Percentiles rank a stretch among this genome's conserved stretches.
Evolutionary conservation across 139 green algal genomes (phyloP).

Genomic region (Mychonastes homosphaera): DNA sequence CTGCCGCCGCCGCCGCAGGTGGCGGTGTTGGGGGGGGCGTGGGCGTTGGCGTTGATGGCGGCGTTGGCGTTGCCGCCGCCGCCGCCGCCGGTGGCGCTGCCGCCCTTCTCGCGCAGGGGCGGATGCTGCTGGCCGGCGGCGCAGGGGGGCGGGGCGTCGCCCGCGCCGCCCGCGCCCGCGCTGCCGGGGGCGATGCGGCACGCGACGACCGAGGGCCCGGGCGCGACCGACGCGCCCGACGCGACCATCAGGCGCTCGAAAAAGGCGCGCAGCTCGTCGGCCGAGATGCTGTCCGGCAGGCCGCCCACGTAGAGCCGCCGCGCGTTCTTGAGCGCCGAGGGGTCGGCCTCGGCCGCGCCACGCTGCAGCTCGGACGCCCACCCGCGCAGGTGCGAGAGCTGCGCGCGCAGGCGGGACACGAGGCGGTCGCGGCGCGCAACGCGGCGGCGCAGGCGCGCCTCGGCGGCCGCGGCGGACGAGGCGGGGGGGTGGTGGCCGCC

Average conservation of each 20-base stretch:
- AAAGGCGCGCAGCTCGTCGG: conserved; percentile 14
- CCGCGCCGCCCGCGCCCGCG: neutral
- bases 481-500: no score
- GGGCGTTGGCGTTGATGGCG: conserved; percentile 9
- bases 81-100: no score
- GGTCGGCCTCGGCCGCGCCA: conserved; percentile 39
- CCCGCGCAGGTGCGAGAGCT: conserved; percentile 29
- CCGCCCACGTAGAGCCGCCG: conserved; percentile 63
- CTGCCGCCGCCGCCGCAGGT: conserved; percentile 41
- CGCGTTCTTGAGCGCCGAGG: conserved; percentile 52
- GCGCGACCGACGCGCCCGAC: conserved; percentile 12
- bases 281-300: conserved; percentile 31
- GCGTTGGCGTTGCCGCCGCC: neutral
- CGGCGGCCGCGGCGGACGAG: no score
- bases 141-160: neutral
- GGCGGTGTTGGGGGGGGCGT: neutral
- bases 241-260: conserved; percentile 19
- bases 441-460: conserved; percentile 8
- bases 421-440: conserved; percentile 8
- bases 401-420: conserved; percentile 12
- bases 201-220: conserved; percentile 15
- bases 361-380: conserved; percentile 29
- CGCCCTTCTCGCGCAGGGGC: no score
- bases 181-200: conserved; percentile 15
- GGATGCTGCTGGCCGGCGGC: neutral